Base-by-base conservation (phyloP, 139 green algal species). In the Pseudopediastrum boryanum region DNA sequence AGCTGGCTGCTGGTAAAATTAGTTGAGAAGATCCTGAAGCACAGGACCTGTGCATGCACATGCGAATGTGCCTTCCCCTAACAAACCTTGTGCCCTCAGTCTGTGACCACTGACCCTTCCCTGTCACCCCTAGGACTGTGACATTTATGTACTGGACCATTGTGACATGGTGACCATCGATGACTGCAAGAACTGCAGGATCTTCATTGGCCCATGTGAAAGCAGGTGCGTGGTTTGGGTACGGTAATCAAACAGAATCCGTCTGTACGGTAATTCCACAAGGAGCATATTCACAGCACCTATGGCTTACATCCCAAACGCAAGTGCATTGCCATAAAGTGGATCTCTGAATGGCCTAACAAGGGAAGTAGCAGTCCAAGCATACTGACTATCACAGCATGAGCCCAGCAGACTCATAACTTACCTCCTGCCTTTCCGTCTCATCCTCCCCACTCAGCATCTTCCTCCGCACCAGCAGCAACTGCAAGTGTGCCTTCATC, bases 181-280 rank as follows among this genome's bases (percentile, higher is more conserved):
- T 48, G 87, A 91, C 56, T 92, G 88, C 84, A 87, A 83, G 10
- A 72, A 89, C 74, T 93, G 88, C 81, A 61, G 78, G 16, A 85
- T 95, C n/a, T 89, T 90, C 74, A 75, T 95, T 23, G 91, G 91
- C 0, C 90, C 90, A 8, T 85, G 78, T 38, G 83, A 86, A 23
- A 80, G 84, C 67, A 87, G 81, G 83, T 87, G 35, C 12, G n/a
- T 23, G 10, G 5, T 23, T 46, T 61, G 33, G 35, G 36, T 16
- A 73, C 19, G 54, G 56, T 29, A 66, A 66, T 66, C 21, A 10
- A 16, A 5, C 5, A 13, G 61, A 31, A 2, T 21, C 41, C 12
- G 6, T 29, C 4, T n/a, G 59, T n/a, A 7, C 9, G 16, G 59
- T 31, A 4, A 25, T 25, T 3, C 31, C 23, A 2, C 3, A 16